Conservation (phyloP, 2,329 filamentous ascomycete species). For the Claviceps cyperi region DNA sequence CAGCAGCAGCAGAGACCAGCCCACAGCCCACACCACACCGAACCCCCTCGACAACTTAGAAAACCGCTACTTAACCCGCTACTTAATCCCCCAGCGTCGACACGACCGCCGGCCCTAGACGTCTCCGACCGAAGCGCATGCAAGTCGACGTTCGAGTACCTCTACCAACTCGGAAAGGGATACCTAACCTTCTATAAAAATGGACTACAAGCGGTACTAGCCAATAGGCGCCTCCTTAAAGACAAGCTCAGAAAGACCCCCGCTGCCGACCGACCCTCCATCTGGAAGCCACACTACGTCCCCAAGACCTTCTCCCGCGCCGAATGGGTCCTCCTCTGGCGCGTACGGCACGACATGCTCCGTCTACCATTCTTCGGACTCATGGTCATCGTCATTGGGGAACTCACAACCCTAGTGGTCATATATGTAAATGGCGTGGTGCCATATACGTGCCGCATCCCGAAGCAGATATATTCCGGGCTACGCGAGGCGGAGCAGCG, state of each 20-base stretch:
- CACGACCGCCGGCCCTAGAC: constrained; percentile 54
- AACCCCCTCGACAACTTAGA: constrained; percentile 6
- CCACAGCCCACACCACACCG: constrained; percentile 11
- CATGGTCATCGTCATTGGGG: constrained; percentile 64
- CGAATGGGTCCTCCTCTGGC: constrained; percentile 54
- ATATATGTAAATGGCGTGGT: constrained; percentile 55
- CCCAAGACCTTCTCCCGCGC: constrained; percentile 37
- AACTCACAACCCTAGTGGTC: constrained; percentile 73
- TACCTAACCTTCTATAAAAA: constrained; percentile 81
- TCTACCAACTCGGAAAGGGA: constrained; percentile 52
- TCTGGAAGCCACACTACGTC: constrained; percentile 19
- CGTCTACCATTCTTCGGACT: constrained; percentile 67
- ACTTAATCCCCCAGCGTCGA: constrained; percentile 59
- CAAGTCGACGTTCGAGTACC: constrained; percentile 27
- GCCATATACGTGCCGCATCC: constrained; percentile 72
- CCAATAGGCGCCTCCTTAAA: constrained; percentile 44
- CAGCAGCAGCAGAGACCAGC: constrained; percentile 11
- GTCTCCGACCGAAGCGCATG: constrained; percentile 39
- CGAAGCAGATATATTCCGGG: constrained; percentile 50
- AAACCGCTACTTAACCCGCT: constrained; percentile 11
- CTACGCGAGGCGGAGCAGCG: constrained; percentile 40
- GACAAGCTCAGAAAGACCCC: constrained; percentile 29
- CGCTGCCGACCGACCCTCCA: constrained; percentile 37
- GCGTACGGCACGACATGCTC: constrained; percentile 58
- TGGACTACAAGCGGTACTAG: constrained; percentile 60